These are phyloP conservation scores for Aureobasidium sp. DNA, from an alignment of 2,329 filamentous ascomycete genomes.

Conservation along the genomic window DNA sequence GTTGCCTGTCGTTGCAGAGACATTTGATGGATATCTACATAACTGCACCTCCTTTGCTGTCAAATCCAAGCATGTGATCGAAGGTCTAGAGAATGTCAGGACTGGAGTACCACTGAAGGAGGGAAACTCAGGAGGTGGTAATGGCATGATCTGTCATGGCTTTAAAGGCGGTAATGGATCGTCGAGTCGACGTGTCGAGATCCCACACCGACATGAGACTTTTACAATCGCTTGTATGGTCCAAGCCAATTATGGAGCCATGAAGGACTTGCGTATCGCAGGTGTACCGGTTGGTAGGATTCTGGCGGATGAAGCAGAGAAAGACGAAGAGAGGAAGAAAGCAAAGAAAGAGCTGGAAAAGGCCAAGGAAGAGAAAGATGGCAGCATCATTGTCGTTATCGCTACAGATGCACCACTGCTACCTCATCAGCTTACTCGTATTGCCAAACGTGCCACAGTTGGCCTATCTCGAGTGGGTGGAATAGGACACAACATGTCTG, in stretches of 20 bases:
- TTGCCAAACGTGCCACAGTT: background rate
- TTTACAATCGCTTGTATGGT: background rate
- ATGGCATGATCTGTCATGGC: slow-evolving; percentile 5
- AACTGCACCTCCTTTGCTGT: background rate
- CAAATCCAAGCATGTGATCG: background rate
- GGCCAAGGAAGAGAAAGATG: background rate
- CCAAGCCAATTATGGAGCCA: background rate
- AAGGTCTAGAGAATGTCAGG: background rate
- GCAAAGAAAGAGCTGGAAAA: background rate
- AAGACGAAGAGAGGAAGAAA: background rate
- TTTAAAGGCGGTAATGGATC: slow-evolving; percentile 4
- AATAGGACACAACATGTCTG: background rate
- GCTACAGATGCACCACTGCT: background rate
- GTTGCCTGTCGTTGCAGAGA: background rate
- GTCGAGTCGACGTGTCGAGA: background rate
- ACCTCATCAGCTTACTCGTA: background rate
- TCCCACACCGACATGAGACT: background rate
- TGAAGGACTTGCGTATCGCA: background rate
- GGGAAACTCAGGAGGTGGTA: background rate
- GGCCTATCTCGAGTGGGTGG: background rate
- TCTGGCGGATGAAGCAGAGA: background rate
- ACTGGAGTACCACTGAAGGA: background rate
- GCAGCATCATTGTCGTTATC: slow-evolving; percentile 1
- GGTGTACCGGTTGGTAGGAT: background rate
- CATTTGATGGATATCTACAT: background rate